These are phyloP conservation scores for Hamigera avellanea DNA, from an alignment of 495 filamentous ascomycete species.

Conservation along the genomic window DNA sequence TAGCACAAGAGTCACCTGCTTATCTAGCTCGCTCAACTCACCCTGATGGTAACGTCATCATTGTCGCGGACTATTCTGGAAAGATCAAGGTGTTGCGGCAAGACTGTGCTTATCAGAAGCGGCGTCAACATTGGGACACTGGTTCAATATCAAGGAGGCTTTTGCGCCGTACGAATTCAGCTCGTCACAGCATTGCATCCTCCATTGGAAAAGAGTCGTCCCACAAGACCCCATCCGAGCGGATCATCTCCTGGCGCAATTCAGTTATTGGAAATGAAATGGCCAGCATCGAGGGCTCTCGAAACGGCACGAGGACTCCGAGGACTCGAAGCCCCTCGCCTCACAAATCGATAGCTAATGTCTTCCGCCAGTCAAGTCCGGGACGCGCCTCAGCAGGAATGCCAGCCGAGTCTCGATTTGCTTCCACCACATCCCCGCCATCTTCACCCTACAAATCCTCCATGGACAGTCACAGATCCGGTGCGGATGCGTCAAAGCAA, in stretches of 20 bases:
- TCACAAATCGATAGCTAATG: slow-evolving; percentile 32
- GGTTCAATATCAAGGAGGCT: slow-evolving; percentile 70
- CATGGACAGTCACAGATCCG: slow-evolving; percentile 14
- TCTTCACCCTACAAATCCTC: slow-evolving; percentile 21
- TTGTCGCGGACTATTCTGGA: slow-evolving; percentile 81
- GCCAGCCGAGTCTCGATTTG: slow-evolving; percentile 19
- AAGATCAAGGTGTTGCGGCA: slow-evolving; percentile 90
- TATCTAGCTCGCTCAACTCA: slow-evolving; percentile 69
- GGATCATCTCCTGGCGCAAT: slow-evolving; percentile 89
- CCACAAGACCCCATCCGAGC: slow-evolving; percentile 57
- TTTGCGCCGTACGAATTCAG: slow-evolving; percentile 56
- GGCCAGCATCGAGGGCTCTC: slow-evolving; percentile 38
- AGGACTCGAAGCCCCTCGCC: slow-evolving; percentile 45
- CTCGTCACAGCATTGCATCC: slow-evolving; percentile 38
- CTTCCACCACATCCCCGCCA: slow-evolving; percentile 23
- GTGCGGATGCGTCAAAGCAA: slow-evolving; percentile 4
- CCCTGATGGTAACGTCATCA: slow-evolving; percentile 78
- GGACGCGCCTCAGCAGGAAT: slow-evolving; percentile 5
- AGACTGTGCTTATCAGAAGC: slow-evolving; percentile 68
- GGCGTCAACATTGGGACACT: slow-evolving; percentile 41
- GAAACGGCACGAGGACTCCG: slow-evolving; percentile 24
- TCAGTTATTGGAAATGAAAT: slow-evolving; percentile 49
- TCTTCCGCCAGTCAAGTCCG: slow-evolving; percentile 18
- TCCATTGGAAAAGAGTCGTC: slow-evolving; percentile 33
- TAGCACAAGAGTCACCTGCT: slow-evolving; percentile 49